Conservation (phyloP, 73 alveolate genomes). For the Paraurostyla sp. region DNA sequence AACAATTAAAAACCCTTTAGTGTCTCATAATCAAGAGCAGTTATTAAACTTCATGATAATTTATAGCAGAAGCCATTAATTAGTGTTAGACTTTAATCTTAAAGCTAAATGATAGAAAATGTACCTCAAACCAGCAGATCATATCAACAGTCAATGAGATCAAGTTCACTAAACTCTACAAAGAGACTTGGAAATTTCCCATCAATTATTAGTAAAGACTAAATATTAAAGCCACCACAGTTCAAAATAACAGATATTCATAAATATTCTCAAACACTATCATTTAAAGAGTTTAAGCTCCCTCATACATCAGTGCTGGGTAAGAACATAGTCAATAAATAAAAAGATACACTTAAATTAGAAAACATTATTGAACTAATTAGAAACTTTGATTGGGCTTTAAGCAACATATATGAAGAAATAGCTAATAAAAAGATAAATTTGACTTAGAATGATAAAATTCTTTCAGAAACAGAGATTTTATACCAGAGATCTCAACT, state of each 20-base stretch:
- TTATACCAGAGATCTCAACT: constrained; percentile 24
- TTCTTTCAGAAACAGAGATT: neutral
- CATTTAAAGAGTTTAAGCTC: neutral
- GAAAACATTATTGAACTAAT: neutral
- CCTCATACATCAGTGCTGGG: neutral
- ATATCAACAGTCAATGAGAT: neutral
- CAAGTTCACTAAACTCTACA: neutral
- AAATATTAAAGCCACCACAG: neutral
- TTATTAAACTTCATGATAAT: too few relatives aligned
- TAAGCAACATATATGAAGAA: neutral
- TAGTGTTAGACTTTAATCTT: too few relatives aligned
- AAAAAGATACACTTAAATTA: neutral
- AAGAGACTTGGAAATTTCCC: neutral
- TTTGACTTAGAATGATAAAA: neutral
- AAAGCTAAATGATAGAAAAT: too few relatives aligned
- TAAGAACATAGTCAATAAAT: neutral
- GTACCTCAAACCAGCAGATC: neutral
- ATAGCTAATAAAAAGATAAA: neutral
- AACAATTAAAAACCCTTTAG: too few relatives aligned
- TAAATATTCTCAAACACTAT: neutral
- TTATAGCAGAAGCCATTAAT: too few relatives aligned
- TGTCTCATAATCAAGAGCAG: too few relatives aligned
- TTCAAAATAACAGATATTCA: neutral
- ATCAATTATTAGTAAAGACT: neutral
- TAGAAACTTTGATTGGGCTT: neutral